A percentile compares a stretch with the other conserved stretches of the same genome.
phyloP scores from a whole-genome alignment of 768 basidiomycete species.

The Mycena rebaudengoi region DNA sequence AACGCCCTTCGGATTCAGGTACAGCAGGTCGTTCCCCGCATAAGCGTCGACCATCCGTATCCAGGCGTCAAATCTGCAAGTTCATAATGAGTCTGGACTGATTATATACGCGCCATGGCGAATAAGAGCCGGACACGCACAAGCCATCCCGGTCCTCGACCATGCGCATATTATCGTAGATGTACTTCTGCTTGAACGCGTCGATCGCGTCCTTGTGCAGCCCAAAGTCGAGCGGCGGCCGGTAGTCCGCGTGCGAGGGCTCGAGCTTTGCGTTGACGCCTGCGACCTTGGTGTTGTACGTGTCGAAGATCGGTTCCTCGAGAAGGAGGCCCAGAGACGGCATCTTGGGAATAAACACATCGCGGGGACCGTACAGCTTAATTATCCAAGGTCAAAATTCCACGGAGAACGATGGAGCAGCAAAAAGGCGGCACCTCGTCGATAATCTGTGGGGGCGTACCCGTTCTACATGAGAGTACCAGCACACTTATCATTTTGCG shows the following conservation, averaged over 20 bases:
- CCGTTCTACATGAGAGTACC: slow-evolving; percentile 81
- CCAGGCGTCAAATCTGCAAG: slow-evolving; percentile 83
- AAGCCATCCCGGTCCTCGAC: slow-evolving; percentile 82
- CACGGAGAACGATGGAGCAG: background rate
- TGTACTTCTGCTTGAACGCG: slow-evolving; percentile 83
- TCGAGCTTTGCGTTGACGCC: slow-evolving; percentile 60
- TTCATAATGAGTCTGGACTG: background rate
- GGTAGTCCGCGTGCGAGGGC: slow-evolving; percentile 65
- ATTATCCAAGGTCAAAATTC: background rate
- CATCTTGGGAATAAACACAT: slow-evolving; percentile 92
- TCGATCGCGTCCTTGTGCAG: slow-evolving; percentile 72
- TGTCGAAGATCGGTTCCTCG: slow-evolving; percentile 84
- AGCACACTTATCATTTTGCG: slow-evolving; percentile 96
- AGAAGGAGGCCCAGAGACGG: slow-evolving; percentile 93
- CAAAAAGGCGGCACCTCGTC: slow-evolving; percentile 59
- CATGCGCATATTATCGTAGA: slow-evolving; percentile 87
- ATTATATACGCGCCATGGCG: background rate
- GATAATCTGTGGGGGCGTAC: slow-evolving; percentile 77
- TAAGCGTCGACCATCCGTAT: slow-evolving; percentile 79
- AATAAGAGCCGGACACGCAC: slow-evolving; percentile 55
- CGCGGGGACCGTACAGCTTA: slow-evolving; percentile 80
- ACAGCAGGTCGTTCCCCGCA: slow-evolving; percentile 78
- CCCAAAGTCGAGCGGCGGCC: slow-evolving; percentile 79
- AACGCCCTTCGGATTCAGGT: slow-evolving; percentile 78
- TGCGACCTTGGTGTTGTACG: slow-evolving; percentile 72